These are phyloP conservation scores for Cutaneotrichosporon cutaneum DNA, from an alignment of 1,284 basidiomycete genomes.

Conservation along the genomic window DNA sequence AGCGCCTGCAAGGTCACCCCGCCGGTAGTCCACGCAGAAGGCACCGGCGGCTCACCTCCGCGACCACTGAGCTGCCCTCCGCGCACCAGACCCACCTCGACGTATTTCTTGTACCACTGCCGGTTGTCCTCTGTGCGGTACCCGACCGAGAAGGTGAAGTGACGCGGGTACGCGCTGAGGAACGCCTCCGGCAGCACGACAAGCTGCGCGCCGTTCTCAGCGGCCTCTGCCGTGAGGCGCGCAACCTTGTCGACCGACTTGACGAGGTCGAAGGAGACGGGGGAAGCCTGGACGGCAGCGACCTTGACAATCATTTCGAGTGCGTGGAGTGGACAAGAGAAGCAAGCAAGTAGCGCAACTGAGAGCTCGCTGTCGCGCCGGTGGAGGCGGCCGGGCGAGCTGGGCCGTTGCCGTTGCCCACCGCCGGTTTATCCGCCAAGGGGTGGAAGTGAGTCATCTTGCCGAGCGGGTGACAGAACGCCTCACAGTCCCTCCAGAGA, in stretches of 20 bases:
- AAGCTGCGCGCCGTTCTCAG: conserved; percentile 59
- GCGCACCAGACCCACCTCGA: conserved; percentile 30
- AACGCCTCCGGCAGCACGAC: conserved; percentile 73
- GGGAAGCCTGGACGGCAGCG: conserved; percentile 33
- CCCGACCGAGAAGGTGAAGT: conserved; percentile 37
- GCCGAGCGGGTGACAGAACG: too few species aligned
- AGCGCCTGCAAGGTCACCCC: too few species aligned
- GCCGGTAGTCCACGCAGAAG: too few species aligned
- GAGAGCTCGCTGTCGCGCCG: background rate
- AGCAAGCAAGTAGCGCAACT: background rate
- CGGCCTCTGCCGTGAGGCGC: conserved; percentile 58
- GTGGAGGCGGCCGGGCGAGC: background rate
- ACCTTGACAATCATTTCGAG: conserved; percentile 22
- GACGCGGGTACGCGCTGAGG: conserved; percentile 47
- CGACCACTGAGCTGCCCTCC: too few species aligned
- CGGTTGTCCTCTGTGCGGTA: conserved; percentile 34
- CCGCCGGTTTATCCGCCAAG: too few species aligned
- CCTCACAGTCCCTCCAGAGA: too few species aligned
- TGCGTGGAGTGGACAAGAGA: background rate
- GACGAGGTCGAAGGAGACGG: conserved; percentile 58
- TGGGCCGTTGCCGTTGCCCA: background rate
- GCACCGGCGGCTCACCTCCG: too few species aligned
- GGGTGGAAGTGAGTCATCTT: too few species aligned
- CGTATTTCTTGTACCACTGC: conserved; percentile 53
- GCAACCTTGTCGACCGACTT: conserved; percentile 63